Evolutionary conservation across 1,139 yeast species (phyloP), one percentile per base, ranked within the genome.

Genomic region (Pichia kudriavzevii): DNA sequence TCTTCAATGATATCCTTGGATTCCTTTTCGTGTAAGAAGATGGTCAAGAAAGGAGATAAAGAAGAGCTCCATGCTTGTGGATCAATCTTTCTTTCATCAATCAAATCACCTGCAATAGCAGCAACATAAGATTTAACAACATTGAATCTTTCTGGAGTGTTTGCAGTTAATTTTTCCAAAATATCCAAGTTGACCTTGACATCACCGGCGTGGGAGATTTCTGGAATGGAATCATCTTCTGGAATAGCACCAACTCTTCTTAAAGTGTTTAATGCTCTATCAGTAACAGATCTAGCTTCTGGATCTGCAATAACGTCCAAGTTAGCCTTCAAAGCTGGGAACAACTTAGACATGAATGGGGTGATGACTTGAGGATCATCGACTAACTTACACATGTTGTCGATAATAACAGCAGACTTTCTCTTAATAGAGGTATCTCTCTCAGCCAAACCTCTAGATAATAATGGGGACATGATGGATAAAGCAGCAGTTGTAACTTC

Each of bases 301-400:
- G 98, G 98, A 70, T 91, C 98, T 64, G 98, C 98, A 72, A 91
- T 85, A 72, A 84, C 85, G 61, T 83, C 69, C 71, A 79, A 78
- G 84, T 91, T 91, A 64, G 78, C 65, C 79, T 85, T 84, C 67
- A 91, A 77, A 60, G 96, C 85, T 64, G 98, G 98, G 73, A 85
- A 82, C 63, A 91, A 79, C 64, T 80, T 83, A 68, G 74, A 72
- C 83, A 91, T 73, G 82, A 91, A 91, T 56, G 98, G 98, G 74
- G 97, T 97, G 71, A 91, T 94, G 62, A 91, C 91, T 75, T 91
- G 97, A 56, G 98, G 98, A 66, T 91, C 98, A 63, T 91, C 97
- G 72, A 91, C 98, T 70, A 91, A 84, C 75, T 91, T 91, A 83
- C 98, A 91, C 98, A 91, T 91, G 94, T 91, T 91, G 69, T 91